These are phyloP conservation scores for Bryoerythrophyllum caledonicum DNA, from an alignment of 225 moss, liverwort and hornwort genomes.

Conservation along the genomic window DNA sequence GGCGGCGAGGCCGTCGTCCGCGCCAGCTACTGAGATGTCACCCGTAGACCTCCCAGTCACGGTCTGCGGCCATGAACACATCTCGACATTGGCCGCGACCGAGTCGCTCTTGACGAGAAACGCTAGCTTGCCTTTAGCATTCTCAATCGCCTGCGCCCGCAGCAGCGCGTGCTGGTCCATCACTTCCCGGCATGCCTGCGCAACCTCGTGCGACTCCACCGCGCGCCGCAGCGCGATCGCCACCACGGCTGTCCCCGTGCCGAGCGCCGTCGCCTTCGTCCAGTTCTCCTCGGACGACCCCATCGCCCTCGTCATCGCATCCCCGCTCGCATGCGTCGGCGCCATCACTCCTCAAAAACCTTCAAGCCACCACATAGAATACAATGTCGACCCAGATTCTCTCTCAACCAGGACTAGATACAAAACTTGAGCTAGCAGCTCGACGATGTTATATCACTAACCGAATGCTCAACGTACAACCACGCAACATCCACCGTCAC, in stretches of 20 bases:
- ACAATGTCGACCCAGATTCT: neutral
- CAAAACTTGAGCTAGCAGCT: neutral
- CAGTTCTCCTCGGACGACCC: conserved; percentile 85
- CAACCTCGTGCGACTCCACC: conserved; percentile 50
- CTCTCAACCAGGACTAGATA: neutral
- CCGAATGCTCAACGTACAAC: conserved; percentile 20
- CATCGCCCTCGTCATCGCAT: conserved; percentile 48
- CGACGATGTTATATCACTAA: neutral
- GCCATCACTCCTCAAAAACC: conserved; percentile 40
- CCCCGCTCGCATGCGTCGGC: conserved; percentile 32
- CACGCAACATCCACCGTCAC: conserved; percentile 15
- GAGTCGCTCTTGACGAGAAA: conserved; percentile 31
- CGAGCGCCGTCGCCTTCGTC: conserved; percentile 63
- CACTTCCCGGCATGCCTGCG: conserved; percentile 57
- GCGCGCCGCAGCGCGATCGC: conserved; percentile 60
- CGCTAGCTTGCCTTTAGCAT: conserved; percentile 61
- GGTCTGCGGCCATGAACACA: conserved; percentile 63
- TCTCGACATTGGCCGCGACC: conserved; percentile 34
- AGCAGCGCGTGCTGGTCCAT: conserved; percentile 62
- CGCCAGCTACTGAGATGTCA: conserved; percentile 49
- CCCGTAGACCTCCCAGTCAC: conserved; percentile 14
- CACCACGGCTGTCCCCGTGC: conserved; percentile 70
- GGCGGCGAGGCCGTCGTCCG: conserved; percentile 52
- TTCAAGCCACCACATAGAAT: neutral
- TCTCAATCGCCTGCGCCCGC: conserved; percentile 55